Evolutionary conservation across 148 eudicot genomes (phyloP), one percentile per base, ranked within the genome.

Genomic region (Camellia granthamiana): DNA sequence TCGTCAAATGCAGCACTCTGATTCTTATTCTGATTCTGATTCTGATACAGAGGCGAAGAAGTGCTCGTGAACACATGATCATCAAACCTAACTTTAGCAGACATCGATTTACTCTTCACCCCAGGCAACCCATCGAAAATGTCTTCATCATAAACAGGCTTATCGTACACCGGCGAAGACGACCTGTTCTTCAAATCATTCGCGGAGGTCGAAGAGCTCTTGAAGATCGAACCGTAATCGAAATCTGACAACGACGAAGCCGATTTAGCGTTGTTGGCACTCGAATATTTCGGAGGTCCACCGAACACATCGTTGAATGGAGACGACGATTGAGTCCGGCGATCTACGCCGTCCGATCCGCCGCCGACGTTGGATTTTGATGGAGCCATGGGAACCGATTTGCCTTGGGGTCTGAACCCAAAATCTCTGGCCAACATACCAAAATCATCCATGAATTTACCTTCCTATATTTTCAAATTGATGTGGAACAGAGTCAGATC

Each of bases 141-240:
- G 63, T 92, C 99, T 11, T 96, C 99, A 16, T 96, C 99, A 47
- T 92, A 96, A 5, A 93, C 92, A 16, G 98, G 98, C 88, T 92
- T 95, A 74, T 95, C 98, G 74, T 89, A 95, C 55, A 95, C 94
- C 41, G 98, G 98, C 80, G 97, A 86, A 47, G 93, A 81, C 4
- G 93, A 81, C 80, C 78, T 86, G 12, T 79, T 66, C 60, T 78
- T 85, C 54, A 86, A 77, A 47, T 83, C 88, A 30, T 67, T 66
- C 19, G n/a, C 42, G 7, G 59, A 46, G 74, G 61, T 71, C 66
- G 63, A 79, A 23, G 85, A 86, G 23, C 88, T 81, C 12, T 83
- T 89, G 76, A 96, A 96, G 79, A 93, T 87, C 7, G 97, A 91
- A 72, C 92, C 97, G 76, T 89, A 89, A 67, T 89, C 88, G 55